Evolutionary conservation across 305 asterid genomes (phyloP).

Genomic region (Fraxinus dipetala): DNA sequence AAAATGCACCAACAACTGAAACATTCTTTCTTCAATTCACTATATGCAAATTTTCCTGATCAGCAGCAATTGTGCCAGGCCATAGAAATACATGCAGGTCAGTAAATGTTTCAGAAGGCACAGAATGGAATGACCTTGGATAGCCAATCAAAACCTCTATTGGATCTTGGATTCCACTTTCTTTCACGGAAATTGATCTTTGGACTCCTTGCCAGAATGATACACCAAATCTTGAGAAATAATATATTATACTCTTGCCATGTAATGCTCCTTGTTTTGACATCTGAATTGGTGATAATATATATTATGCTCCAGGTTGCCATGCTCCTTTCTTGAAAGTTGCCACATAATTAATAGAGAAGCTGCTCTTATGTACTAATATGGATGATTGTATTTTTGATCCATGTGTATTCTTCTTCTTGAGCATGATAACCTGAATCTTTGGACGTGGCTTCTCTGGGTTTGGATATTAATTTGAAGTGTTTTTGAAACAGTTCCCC

Average conservation of each 20-base stretch:
- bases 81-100: constrained; percentile 50
- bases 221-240: constrained; percentile 51
- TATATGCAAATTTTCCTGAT: constrained; percentile 57
- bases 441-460: not conserved
- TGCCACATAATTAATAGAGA: not conserved
- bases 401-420: not conserved
- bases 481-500: not conserved
- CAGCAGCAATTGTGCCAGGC: constrained; percentile 65
- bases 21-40: constrained; percentile 53
- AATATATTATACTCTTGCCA: not conserved
- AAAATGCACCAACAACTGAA: constrained; percentile 63
- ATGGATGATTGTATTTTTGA: not conserved
- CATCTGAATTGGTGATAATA: not conserved
- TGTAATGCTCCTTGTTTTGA: no score
- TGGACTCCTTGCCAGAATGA: constrained; percentile 45
- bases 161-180: constrained; percentile 46
- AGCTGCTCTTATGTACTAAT: not conserved
- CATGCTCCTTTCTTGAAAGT: not conserved
- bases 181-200: constrained; percentile 49
- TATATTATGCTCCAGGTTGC: not conserved
- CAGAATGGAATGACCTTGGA: constrained; percentile 39
- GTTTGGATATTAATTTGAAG: not conserved
- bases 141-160: constrained; percentile 47
- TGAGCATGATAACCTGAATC: not conserved
- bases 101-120: constrained; percentile 37